Evolutionary conservation across 2,329 filamentous ascomycete species (phyloP), one percentile per base, ranked within the genome.

Genomic region (Fusarium armeniacum): DNA sequence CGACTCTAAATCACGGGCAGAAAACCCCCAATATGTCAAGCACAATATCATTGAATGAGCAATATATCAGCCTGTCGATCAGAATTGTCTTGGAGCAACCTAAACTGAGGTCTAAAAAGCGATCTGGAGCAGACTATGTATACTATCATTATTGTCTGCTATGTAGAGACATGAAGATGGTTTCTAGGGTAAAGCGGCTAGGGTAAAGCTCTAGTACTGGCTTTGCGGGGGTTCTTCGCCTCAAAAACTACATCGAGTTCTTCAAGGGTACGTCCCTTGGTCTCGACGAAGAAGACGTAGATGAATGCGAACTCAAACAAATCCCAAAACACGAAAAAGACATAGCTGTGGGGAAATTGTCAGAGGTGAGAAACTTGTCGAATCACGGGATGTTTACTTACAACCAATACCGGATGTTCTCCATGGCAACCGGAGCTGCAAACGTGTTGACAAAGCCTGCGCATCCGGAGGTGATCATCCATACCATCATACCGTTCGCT

Each of bases 391-490:
- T 13, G 11, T 40, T 13, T 22, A 40, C 59, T 59, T 16, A 62
- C 59, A 63, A 63, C 60, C 56, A 63, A 15, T 54, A 63, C 5
- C 56, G 47, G 13, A 72, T 72, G 0, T 69, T 73, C 12, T 66
- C 24, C 69, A 72, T 70, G 3, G 69, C 69, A 30, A 58, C n/a
- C 2, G 69, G 69, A 8, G 61, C 64, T 2, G 71, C 71, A 49
- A 72, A 72, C 4, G 64, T 70, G 40, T 70, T 71, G 30, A 71
- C 60, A 36, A 70, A 65, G 3, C 67, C 36, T n/a, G 67, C 69
- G 9, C 56, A 57, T 0, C 67, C 64, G 24, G 64, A 54, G 1
- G 55, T 60, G n/a, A 71, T 55, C 36, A 50, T 30, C 11, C 54
- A 67, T 3, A 71, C 12, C 68, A 69, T 69, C 68, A 71, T 71